These are phyloP conservation scores for Elongisporangium senticosum DNA, from an alignment of 352 stramenopile genomes.

Conservation along the genomic window DNA sequence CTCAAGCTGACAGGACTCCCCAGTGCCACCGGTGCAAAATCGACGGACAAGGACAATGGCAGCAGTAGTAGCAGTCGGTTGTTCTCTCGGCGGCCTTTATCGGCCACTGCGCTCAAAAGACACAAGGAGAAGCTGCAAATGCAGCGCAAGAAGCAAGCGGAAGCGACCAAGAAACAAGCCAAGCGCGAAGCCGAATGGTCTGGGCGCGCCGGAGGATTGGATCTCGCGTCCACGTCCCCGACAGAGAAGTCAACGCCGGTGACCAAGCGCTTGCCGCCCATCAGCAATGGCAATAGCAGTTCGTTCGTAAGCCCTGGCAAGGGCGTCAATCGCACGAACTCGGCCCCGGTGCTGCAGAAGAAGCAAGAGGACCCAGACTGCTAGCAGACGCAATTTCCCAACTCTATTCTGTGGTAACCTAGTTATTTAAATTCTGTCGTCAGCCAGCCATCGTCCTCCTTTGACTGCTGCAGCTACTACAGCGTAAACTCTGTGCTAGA, in stretches of 20 bases:
- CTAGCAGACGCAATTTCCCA: background rate
- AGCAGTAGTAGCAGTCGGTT: constrained; percentile 37
- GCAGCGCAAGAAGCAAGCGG: constrained; percentile 59
- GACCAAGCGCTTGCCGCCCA: constrained; percentile 66
- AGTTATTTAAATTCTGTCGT: constrained; percentile 25
- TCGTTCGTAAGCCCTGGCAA: constrained; percentile 11
- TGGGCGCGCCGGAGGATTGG: constrained; percentile 62
- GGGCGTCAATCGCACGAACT: constrained; percentile 47
- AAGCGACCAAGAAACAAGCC: constrained; percentile 45
- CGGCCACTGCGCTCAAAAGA: constrained; percentile 60
- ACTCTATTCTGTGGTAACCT: background rate
- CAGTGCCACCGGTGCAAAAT: constrained; percentile 12
- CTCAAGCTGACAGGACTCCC: constrained; percentile 44
- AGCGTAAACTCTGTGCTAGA: constrained; percentile 16
- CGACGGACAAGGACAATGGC: constrained; percentile 31
- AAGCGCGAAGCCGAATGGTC: constrained; percentile 78
- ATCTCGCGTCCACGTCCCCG: constrained; percentile 29
- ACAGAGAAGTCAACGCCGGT: constrained; percentile 3
- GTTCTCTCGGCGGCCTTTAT: constrained; percentile 57
- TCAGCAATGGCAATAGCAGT: constrained; percentile 15
- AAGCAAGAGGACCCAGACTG: constrained; percentile 22
- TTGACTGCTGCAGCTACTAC: constrained; percentile 8
- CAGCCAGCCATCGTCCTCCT: constrained; percentile 9
- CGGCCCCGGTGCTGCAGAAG: constrained; percentile 61
- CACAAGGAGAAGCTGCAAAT: constrained; percentile 60